Evolutionary conservation across 2,329 filamentous ascomycete genomes (phyloP), one percentile per base, ranked within the genome.

Genomic region (Plectosphaerella plurivora): DNA sequence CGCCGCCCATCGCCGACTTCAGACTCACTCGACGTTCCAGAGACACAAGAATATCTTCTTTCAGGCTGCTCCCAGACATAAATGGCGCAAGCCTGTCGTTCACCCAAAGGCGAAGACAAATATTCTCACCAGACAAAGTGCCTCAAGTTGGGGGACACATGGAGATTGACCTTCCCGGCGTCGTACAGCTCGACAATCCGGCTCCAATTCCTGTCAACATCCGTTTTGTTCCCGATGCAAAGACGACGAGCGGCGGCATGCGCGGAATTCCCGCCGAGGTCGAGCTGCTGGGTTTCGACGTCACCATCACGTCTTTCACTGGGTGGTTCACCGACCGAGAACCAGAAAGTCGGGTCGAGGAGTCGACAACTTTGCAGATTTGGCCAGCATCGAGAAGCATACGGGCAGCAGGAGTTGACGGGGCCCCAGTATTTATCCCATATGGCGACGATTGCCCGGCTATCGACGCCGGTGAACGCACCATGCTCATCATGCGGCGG

Each of bases 101-200:
- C 25, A 64, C 59, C 11, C 65, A 70, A 46, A 70, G 63, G 50
- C 60, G 63, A 1, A 64, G 63, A 9, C 62, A 64, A 35, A 47
- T 70, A 3, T 65, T 73, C 5, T 55, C 55, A 2, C 63, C 63
- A 1, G 64, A 67, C 11, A 68, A 62, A n/a, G 61, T 70, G 1
- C 72, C 72, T 0, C 35, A 48, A 1, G 61, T 71, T 2, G 28
- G 20, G 0, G 71, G 64, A 39, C 50, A 55, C 0, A 16, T 70
- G 1, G 50, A 63, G 6, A 48, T 68, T 2, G 55, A 60, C 2
- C 55, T 58, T 2, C 70, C 71, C 0, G 47, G 46, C 0, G 53
- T 62, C 1, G 56, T 73, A 7, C 68, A 69, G 18, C 57, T 71
- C 0, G 61, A 62, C 0, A 60, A 63, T 16, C 59, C 60, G 0